A percentile compares a stretch with the other conserved stretches of the same genome.
Evolutionary conservation across 1,284 basidiomycete species (phyloP).

Genomic region (Anthracocystis panici-leucophaei): DNA sequence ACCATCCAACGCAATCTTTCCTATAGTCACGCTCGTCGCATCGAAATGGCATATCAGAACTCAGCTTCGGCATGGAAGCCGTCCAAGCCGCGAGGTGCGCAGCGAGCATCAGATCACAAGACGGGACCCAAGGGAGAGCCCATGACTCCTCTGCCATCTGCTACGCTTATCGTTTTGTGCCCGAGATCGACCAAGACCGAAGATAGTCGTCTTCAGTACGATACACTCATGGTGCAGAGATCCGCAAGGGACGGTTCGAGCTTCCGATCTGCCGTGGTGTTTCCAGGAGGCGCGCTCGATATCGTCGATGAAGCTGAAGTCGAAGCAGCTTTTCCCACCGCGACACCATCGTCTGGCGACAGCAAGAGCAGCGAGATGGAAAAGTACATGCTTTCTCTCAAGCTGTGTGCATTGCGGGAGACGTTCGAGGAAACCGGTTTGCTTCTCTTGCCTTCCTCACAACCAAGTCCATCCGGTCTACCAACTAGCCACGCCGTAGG

Average conservation of each 20-base stretch:
- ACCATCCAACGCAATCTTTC: conserved; percentile 6
- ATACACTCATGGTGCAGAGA: conserved; percentile 61
- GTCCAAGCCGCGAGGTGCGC: conserved; percentile 41
- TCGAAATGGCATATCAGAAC: conserved; percentile 29
- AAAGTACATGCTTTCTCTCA: conserved; percentile 52
- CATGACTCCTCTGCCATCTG: conserved; percentile 62
- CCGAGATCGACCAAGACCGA: conserved; percentile 27
- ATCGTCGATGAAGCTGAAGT: conserved; percentile 50
- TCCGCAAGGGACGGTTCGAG: conserved; percentile 57
- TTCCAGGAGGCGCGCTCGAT: conserved; percentile 63
- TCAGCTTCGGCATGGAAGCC: conserved; percentile 40
- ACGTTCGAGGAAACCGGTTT: conserved; percentile 66
- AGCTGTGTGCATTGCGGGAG: conserved; percentile 60
- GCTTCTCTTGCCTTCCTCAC: conserved; percentile 50
- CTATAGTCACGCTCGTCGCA: conserved; percentile 16
- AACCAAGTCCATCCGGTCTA: conserved; percentile 19
- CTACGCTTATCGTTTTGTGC: conserved; percentile 62
- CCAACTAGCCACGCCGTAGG: conserved; percentile 57
- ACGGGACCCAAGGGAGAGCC: conserved; percentile 56
- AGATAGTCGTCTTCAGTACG: conserved; percentile 20
- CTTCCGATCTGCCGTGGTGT: conserved; percentile 64
- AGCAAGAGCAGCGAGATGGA: conserved; percentile 9
- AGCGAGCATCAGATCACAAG: conserved; percentile 55
- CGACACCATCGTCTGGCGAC: background rate
- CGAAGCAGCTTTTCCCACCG: conserved; percentile 20